Evolutionary conservation across 768 basidiomycete species (phyloP), one percentile per base, ranked within the genome.

Genomic region (Podaxis pistillaris): DNA sequence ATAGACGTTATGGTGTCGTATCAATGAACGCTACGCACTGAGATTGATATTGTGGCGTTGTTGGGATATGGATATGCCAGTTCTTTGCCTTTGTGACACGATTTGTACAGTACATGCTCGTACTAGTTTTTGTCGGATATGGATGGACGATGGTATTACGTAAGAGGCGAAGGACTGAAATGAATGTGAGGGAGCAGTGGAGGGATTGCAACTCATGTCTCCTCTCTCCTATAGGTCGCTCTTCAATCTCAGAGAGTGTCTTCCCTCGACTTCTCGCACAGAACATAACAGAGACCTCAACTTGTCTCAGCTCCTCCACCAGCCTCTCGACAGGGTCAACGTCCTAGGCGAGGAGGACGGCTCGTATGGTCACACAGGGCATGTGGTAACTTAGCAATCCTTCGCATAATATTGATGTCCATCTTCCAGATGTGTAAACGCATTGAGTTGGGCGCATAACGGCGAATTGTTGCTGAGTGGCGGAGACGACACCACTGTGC

Each of bases 401-500:
- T 52, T 15, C 63, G n/a, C 30, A 47, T 19, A 41, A 19, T 19
- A 40, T 33, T 47, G 54, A 50, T 53, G 36, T 44, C 49, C 17
- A 37, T 46, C 26, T 38, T 38, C 17, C 56, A 90, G 89, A 58
- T 92, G 90, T 66, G 89, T 91, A 33, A 93, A 93, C 68, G 88
- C 91, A 36, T 67, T 92, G 38, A 87, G 84, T 64, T 93, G 91
- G 91, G 84, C 88, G 1, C 76, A 76, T 53, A 80, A 84, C 59
- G 91, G 90, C 1, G 80, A 86, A 60, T 64, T 89, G 15, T 76
- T 93, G 44, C 71, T 93, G 19, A 88, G 82, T 66, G 87, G 85
- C 22, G 89, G 90, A 22, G 91, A 93, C 69, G 90, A 93, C 69
- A 85, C 81, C 47, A 89, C 88, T 38, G 81, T 95, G 26, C 86